Percentiles rank a stretch among this genome's conserved stretches.
These are phyloP conservation scores for Grosmannia huntii DNA, from an alignment of 2,329 filamentous ascomycete species.

Conservation along the genomic window DNA sequence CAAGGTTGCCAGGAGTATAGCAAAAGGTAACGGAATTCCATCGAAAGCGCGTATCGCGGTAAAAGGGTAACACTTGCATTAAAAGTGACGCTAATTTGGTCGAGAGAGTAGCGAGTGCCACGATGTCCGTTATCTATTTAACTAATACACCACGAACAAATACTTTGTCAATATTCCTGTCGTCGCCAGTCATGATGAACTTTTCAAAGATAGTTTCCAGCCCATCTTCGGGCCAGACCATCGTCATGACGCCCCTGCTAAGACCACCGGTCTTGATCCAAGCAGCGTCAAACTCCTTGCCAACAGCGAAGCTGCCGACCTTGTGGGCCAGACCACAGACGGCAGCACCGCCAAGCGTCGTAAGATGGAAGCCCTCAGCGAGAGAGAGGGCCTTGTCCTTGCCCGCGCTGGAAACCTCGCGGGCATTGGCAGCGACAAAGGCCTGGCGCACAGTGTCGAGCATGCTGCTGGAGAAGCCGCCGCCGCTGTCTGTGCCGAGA, in stretches of 20 bases:
- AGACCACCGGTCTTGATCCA: not conserved
- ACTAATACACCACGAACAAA: constrained; percentile 28
- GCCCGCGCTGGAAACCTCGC: constrained; percentile 27
- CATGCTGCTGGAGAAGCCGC: constrained; percentile 50
- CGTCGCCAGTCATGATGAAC: constrained; percentile 53
- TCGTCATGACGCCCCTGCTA: not conserved
- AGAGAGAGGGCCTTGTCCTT: constrained; percentile 32
- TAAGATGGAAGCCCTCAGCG: constrained; percentile 44
- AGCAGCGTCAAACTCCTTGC: constrained; percentile 27
- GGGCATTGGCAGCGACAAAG: constrained; percentile 39
- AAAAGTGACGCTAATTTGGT: too few species aligned
- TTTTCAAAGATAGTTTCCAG: constrained; percentile 44
- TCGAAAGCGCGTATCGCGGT: too few species aligned
- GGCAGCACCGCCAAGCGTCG: constrained; percentile 46
- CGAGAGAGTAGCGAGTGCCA: too few species aligned
- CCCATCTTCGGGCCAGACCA: not conserved
- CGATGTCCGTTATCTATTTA: not conserved
- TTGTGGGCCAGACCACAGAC: constrained; percentile 41
- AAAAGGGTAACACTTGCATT: too few species aligned
- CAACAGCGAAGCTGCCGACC: constrained; percentile 43
- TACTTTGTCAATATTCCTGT: constrained; percentile 44
- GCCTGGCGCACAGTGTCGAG: constrained; percentile 45
- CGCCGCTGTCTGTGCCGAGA: constrained; percentile 26
- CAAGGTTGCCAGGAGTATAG: too few species aligned
- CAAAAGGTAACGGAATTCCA: too few species aligned